Base-by-base conservation (phyloP, 1,139 yeast species). In the Tardiomyces depauwii region DNA sequence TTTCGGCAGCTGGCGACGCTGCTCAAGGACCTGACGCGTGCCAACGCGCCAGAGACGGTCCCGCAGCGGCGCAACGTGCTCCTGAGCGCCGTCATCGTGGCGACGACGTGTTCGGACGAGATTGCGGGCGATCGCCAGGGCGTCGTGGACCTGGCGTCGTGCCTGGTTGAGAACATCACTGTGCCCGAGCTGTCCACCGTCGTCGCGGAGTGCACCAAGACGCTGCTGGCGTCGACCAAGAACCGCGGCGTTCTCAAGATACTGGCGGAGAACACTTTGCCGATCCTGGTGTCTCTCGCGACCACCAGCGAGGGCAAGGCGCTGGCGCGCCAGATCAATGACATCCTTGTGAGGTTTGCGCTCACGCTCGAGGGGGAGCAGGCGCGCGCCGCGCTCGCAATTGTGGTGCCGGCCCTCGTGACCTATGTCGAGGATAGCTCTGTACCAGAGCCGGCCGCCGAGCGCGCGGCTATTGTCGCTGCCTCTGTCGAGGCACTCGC, bases 131-230 rank as follows among this genome's bases (percentile, higher is more conserved):
- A 67, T 4, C 71, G 70, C n/a, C 60, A 64, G 1, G 62, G 64
- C 41, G 54, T 71, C 18, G 56, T 64, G 2, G 58, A 59, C 21
- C 55, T 64, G 57, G 71, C 55, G 45, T 64, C 67, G 2, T 66
- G 73, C 42, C 56, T 80, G 6, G 49, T 70, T 54, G 61, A 58
- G 58, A 59, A 67, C 47, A 43, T 68, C 45, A 19, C 56, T 44
- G 39, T 69, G 39, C 57, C 68, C 51, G 64, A 64, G 3, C 56
- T 66, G 18, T 64, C 73, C 4, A 56, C 74, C 0, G 68, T 78
- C 43, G 74, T 80, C 1, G 65, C 79, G 5, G 83, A 77, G 51
- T 76, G 87, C 43, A 66, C 82, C 40, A 77, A 73, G 48, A 70
- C 80, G 0, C 68, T 82, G 52, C 69, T 83, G 39, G 71, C 68